These are phyloP conservation scores for Fusarium lyarnte DNA, from an alignment of 2,329 filamentous ascomycete genomes.

Conservation along the genomic window DNA sequence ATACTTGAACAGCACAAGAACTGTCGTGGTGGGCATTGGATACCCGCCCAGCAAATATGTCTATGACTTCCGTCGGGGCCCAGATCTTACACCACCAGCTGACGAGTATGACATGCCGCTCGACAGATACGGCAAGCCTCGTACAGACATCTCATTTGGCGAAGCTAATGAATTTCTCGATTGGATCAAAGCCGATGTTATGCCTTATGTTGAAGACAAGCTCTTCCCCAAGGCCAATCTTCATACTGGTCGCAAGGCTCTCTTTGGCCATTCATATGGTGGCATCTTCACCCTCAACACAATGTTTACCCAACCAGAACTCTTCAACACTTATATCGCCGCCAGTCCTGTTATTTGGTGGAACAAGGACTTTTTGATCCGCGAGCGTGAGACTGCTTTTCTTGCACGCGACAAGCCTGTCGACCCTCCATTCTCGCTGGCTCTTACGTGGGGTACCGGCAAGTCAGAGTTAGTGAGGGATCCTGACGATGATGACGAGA, in stretches of 20 bases:
- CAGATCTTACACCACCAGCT: conserved; percentile 46
- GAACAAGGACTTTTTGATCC: conserved; percentile 54
- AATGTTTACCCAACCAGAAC: conserved; percentile 51
- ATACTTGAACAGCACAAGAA: conserved; percentile 40
- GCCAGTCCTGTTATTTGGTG: conserved; percentile 60
- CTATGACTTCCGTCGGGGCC: conserved; percentile 44
- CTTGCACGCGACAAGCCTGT: conserved; percentile 11
- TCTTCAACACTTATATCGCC: conserved; percentile 57
- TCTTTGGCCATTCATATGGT: conserved; percentile 61
- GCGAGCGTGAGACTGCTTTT: conserved; percentile 45
- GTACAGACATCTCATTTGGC: conserved; percentile 45
- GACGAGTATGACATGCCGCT: conserved; percentile 42
- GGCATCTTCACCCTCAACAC: conserved; percentile 58
- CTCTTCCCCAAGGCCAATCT: conserved; percentile 44
- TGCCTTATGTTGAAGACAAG: conserved; percentile 44
- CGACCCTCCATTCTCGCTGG: conserved; percentile 44
- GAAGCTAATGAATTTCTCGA: conserved; percentile 57
- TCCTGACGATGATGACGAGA: conserved; percentile 43
- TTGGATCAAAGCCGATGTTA: conserved; percentile 54
- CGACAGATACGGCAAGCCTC: conserved; percentile 38
- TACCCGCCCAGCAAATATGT: conserved; percentile 45
- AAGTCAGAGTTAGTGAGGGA: conserved; percentile 45
- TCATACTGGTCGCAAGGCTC: conserved; percentile 51
- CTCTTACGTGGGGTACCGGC: conserved; percentile 46
- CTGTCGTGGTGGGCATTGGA: conserved; percentile 47